A percentile compares a stretch with the other conserved stretches of the same genome.
phyloP scores from a whole-genome alignment of 148 eudicot genomes.

The Rhododendron henanense region DNA sequence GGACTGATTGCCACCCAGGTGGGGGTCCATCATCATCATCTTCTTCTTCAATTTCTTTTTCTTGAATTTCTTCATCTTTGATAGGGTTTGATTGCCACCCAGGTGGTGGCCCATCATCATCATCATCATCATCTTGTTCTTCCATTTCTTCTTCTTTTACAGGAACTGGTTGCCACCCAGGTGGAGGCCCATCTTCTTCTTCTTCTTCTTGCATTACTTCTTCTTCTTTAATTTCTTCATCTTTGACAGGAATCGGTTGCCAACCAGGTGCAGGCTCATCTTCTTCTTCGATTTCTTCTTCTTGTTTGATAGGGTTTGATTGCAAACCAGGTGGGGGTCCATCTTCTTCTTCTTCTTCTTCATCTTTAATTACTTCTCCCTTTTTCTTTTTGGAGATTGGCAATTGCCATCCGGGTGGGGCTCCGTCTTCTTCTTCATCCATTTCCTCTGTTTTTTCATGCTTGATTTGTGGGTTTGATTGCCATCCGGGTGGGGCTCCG shows the following conservation, averaged over 20 bases:
- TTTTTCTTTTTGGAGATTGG: no score
- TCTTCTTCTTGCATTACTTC: constrained; percentile 2
- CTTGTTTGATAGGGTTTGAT: constrained; percentile 2
- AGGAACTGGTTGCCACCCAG: constrained; percentile 31
- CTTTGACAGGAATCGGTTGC: constrained; percentile 13
- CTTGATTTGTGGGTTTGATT: neutral
- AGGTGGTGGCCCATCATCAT: constrained; percentile 28
- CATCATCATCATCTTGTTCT: constrained; percentile 34
- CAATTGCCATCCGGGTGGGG: constrained; percentile 22
- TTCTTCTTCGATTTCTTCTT: constrained; percentile 8
- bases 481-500: no score
- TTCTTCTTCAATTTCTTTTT: neutral
- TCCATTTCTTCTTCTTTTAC: constrained; percentile 8
- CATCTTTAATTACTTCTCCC: neutral
- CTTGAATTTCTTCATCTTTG: neutral
- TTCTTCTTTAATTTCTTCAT: constrained; percentile 24
- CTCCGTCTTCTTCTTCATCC: constrained; percentile 15
- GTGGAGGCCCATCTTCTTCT: constrained; percentile 44
- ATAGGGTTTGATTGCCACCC: constrained; percentile 30
- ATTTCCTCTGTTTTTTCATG: neutral
- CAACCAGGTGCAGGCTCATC: constrained; percentile 49
- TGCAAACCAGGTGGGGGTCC: constrained; percentile 23
- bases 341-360: constrained; percentile 5
- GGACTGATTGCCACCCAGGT: constrained; percentile 21
- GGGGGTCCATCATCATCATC: constrained; percentile 25